These are phyloP conservation scores for Tilletia walkeri DNA, from an alignment of 1,284 basidiomycete species.

Conservation along the genomic window DNA sequence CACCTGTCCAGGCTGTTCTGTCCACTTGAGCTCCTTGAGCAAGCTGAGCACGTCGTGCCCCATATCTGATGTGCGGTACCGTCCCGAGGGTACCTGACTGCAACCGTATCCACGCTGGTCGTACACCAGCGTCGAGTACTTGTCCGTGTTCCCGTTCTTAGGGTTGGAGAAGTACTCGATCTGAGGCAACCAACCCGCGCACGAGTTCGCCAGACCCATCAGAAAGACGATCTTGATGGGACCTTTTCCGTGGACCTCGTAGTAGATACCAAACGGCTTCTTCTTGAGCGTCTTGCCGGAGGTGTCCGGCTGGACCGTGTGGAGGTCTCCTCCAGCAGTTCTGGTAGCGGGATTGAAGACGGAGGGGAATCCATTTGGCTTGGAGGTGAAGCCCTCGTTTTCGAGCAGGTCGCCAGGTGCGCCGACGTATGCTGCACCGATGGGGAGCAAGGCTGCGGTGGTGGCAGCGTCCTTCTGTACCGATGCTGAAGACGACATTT, in stretches of 20 bases:
- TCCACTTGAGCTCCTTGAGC: constrained; percentile 71
- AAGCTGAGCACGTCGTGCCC: constrained; percentile 72
- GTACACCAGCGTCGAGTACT: constrained; percentile 70
- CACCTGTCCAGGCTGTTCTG: constrained; percentile 60
- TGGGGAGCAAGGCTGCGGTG: constrained; percentile 24
- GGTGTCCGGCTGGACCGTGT: constrained; percentile 27
- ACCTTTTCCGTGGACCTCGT: constrained; percentile 54
- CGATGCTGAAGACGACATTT: too few relatives aligned
- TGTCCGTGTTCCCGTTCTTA: constrained; percentile 27
- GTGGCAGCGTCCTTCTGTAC: constrained; percentile 1
- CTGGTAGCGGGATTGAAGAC: constrained; percentile 48
- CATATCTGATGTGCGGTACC: constrained; percentile 67
- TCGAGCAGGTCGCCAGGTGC: constrained; percentile 37
- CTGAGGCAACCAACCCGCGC: constrained; percentile 54
- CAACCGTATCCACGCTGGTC: constrained; percentile 85
- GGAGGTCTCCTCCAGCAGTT: constrained; percentile 28
- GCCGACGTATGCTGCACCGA: constrained; percentile 48
- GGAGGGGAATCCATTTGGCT: constrained; percentile 37
- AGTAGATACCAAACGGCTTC: constrained; percentile 47
- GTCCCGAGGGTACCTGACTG: constrained; percentile 64
- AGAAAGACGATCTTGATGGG: constrained; percentile 41
- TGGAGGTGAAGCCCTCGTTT: constrained; percentile 26
- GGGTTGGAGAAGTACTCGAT: constrained; percentile 47
- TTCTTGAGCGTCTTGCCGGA: constrained; percentile 23
- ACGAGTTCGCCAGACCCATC: constrained; percentile 54